These are phyloP conservation scores for Pulveroboletus sp. DNA, from an alignment of 768 basidiomycete species.

Conservation along the genomic window DNA sequence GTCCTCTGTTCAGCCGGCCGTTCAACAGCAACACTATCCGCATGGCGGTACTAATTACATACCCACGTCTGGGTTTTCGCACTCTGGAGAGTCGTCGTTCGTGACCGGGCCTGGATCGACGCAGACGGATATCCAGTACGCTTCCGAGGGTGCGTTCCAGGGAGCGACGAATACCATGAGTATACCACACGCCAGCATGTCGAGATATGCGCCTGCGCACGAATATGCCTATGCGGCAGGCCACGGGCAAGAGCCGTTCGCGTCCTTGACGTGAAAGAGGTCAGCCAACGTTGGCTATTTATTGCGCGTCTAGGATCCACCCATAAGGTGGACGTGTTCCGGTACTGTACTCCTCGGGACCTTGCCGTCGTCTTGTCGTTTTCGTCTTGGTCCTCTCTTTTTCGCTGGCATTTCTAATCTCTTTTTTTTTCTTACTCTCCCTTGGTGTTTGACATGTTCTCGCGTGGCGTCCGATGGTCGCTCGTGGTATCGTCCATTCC, in stretches of 20 bases:
- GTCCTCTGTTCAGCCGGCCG: constrained; percentile 14
- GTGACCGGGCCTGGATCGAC: constrained; percentile 9
- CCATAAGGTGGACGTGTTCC: constrained; percentile 6
- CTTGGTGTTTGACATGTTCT: constrained; percentile 10
- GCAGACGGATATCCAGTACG: constrained; percentile 17
- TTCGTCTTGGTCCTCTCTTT: constrained; percentile 7
- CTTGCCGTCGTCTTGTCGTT: constrained; percentile 15
- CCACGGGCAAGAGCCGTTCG: constrained; percentile 24
- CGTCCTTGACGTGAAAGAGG: constrained; percentile 16
- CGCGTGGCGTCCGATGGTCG: neutral
- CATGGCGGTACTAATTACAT: constrained; percentile 12
- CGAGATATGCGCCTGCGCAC: constrained; percentile 14
- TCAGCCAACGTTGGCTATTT: too few species aligned
- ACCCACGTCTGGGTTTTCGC: constrained; percentile 10
- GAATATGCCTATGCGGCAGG: constrained; percentile 22
- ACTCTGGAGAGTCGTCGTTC: constrained; percentile 17
- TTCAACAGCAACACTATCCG: constrained; percentile 19
- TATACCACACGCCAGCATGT: constrained; percentile 12
- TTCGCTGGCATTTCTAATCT: constrained; percentile 6
- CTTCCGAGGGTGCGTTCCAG: constrained; percentile 18
- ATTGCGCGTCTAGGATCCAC: neutral
- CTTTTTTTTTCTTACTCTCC: constrained; percentile 11
- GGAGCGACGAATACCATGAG: constrained; percentile 11
- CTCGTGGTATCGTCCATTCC: constrained; percentile 6
- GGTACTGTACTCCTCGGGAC: constrained; percentile 2